phyloP scores from a whole-genome alignment of 768 basidiomycete species.

The Suillus variegatus region DNA sequence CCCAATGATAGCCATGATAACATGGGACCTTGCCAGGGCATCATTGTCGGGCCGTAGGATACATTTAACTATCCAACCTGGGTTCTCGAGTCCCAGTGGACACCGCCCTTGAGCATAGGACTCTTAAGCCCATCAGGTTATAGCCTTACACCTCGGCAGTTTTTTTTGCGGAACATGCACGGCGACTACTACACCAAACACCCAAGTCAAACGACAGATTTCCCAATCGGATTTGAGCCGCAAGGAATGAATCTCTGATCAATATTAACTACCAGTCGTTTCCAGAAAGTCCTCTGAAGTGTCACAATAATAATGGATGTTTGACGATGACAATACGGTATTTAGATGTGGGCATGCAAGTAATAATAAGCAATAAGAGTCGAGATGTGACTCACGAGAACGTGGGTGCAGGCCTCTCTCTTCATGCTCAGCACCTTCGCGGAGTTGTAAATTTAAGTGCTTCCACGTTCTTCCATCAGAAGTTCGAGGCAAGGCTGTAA shows the following conservation, averaged over 20 bases:
- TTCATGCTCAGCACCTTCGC: neutral
- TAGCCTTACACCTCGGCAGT: neutral
- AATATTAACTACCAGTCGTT: neutral
- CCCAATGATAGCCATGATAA: neutral
- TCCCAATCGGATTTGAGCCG: neutral
- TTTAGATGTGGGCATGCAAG: neutral
- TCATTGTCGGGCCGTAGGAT: neutral
- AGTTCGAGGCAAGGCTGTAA: slow-evolving; percentile 1
- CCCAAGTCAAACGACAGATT: neutral
- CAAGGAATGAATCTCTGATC: neutral
- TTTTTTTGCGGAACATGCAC: neutral
- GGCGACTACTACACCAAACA: neutral
- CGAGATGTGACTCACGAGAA: neutral
- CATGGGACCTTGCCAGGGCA: neutral
- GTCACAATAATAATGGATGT: neutral
- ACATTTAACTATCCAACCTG: neutral
- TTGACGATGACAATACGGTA: slow-evolving; percentile 1
- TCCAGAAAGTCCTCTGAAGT: neutral
- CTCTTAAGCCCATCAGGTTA: neutral
- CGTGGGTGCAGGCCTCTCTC: neutral
- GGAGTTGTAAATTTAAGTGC: neutral
- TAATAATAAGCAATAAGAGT: neutral
- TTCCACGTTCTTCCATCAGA: neutral
- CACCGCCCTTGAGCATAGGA: neutral
- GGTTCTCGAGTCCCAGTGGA: neutral